These are phyloP conservation scores for Lasiosphaeriaceae sp. DNA, from an alignment of 495 filamentous ascomycete genomes.

Conservation along the genomic window DNA sequence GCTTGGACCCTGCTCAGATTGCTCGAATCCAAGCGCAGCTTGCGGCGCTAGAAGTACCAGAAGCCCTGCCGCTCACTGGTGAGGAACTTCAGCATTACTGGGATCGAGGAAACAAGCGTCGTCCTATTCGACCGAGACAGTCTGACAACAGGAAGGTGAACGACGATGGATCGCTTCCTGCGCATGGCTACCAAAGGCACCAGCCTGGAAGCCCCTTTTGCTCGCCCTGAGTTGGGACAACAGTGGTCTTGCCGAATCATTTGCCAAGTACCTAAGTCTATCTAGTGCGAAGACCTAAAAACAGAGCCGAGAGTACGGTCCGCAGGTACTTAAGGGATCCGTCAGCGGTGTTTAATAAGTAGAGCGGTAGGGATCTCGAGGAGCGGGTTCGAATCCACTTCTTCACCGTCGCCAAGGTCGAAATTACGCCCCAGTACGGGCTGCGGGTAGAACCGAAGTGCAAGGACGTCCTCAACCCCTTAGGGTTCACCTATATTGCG, in stretches of 20 bases:
- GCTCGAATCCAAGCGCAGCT: conserved; percentile 3
- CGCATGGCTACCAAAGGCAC: conserved; percentile 6
- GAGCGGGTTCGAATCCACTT: too few species aligned
- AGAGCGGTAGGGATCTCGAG: too few species aligned
- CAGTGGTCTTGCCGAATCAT: conserved; percentile 1
- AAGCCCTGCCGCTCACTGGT: conserved; percentile 8
- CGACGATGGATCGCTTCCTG: conserved; percentile 11
- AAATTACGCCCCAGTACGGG: too few species aligned
- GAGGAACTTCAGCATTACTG: conserved; percentile 12
- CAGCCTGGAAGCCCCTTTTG: conserved; percentile 10
- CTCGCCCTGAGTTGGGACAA: background rate
- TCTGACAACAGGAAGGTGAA: conserved; percentile 12
- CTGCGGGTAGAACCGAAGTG: too few species aligned
- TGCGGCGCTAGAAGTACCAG: conserved; percentile 2
- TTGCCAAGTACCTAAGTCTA: conserved; percentile 3
- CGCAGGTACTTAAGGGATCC: conserved; percentile 7
- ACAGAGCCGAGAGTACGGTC: conserved; percentile 10
- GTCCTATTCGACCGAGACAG: conserved; percentile 11
- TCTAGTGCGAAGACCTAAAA: conserved; percentile 11
- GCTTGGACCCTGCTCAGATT: conserved; percentile 2
- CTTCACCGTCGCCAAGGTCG: too few species aligned
- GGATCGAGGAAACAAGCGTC: conserved; percentile 13
- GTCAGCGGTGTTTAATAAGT: conserved; percentile 1
- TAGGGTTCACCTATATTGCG: too few species aligned
- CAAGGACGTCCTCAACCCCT: too few species aligned